Evolutionary conservation across 1,139 yeast genomes (phyloP), one percentile per base, ranked within the genome.

Genomic region (Taphrina confusa): DNA sequence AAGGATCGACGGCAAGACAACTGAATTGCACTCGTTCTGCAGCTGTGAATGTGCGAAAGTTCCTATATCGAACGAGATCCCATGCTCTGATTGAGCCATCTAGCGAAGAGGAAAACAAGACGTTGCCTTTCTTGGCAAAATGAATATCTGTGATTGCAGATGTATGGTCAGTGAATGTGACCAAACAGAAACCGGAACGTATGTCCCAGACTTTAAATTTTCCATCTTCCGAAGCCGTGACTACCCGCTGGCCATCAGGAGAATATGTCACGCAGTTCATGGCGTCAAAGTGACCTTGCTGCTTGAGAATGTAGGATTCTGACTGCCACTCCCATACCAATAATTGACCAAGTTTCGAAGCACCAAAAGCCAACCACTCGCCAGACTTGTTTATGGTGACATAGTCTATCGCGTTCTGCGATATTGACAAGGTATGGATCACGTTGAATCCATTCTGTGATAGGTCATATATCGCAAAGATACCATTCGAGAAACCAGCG

Each of bases 281-380:
- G 0, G 96, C 78, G 71, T 92, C 98, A 70, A 88, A 92, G 73
- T 92, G 98, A 11, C 98, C 97, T 73, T 94, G 98, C 71, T 92
- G 98, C 71, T 92, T 91, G 66, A 92, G 77, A 49, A 92, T 86
- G 71, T 92, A 92, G 0, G 97, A 88, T 72, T 92, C 98, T 2
- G 96, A 87, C 75, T 92, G 97, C 99, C 99, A 92, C 77, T 92
- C 99, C 77, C 95, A 92, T 0, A 92, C 98, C 63, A 92, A 75
- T 60, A 92, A 75, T 73, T 92, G 99, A n/a, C 98, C 98, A 36
- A 88, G 75, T 68, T 84, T 85, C 18, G 91, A 76, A 0, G 97
- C 90, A 3, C 98, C 98, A 73, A 92, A 88, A 0, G 97, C 96
- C 51, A 94, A 76, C 99, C 99, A 92, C 73, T 92, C 98, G 22